Evolutionary conservation across 2,329 filamentous ascomycete genomes (phyloP), one percentile per base, ranked within the genome.

Genomic region (Microsporum ferrugineum): DNA sequence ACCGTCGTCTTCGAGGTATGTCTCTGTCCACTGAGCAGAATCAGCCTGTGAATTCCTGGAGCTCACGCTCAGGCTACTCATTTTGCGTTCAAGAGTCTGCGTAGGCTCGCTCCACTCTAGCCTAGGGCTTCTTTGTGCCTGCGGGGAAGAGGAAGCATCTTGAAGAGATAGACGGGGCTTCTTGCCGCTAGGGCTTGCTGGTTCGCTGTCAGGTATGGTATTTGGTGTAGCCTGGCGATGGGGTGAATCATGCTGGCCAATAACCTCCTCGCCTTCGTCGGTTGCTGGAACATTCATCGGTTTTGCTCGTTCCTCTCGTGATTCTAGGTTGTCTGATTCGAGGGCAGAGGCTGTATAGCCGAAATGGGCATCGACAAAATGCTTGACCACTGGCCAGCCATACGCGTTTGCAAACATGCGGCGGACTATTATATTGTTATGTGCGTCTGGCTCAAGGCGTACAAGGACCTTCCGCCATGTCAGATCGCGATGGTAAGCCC

Each of bases 381-480:
- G 94, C 75, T 96, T 91, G 57, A 97, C 79, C 0, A 99, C 94
- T 0, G 94, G 94, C 94, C 94, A 99, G 1, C 94, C 94, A 68
- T 95, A 95, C 0, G 94, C 94, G 70, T 99, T 99, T 61, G 91
- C 87, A 72, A 99, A 99, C 86, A 91, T 95, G 61, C 94, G 87
- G 14, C 94, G 87, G 29, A 99, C 94, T 63, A 97, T 88, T 66
- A 99, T 95, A 73, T 99, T 99, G 75, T 99, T 99, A 77, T 99
- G 94, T 0, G 94, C 94, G 74, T 99, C 94, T 0, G 94, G 94
- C 71, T 99, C 92, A 1, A 99, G 80, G 60, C 94, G 88, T 12
- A 99, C 94, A 2, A 99, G 83, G 1, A 99, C 94, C 72, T 99
- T 99, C 53, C 94, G 88, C 94, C 94, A 99, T 1, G 89, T 89